Evolutionary conservation across 257 asterid genomes (phyloP), one percentile per base, ranked within the genome.

Genomic region (Penstemon davidsonii): DNA sequence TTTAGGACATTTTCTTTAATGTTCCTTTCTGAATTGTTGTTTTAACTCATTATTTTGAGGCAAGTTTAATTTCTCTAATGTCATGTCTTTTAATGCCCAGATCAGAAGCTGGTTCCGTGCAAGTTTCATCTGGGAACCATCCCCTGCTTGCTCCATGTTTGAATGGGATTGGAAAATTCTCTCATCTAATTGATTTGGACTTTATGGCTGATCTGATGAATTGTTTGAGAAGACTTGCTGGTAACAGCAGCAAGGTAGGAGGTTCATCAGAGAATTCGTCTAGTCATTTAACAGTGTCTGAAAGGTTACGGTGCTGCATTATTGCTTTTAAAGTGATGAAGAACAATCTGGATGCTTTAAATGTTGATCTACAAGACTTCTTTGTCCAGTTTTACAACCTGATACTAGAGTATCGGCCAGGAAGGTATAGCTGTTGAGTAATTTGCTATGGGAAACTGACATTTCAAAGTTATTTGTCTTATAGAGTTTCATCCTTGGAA

Each of bases 181-280:
- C 97, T 55, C 99, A 94, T 71, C 85, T 91, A 12, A 84, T 94
- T 46, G 99, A 94, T 86, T 70, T 94, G 78, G 96, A 87, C 72
- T 94, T 87, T 76, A 94, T 94, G 97, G 85, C 95, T 60, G 99
- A 94, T 78, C 91, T 94, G 41, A 85, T 88, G 96, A 78, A 83
- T 13, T 81, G 78, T 75, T 80, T 93, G 74, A 76, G 96, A 69
- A 87, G 80, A 86, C 97, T 94, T 72, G 92, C 96, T 57, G 89
- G 92, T 61, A 83, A 67, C 42, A 86, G 84, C 50, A 68, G 71
- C 68, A 79, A 73, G 72, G 58, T 40, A 0, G 86, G 60, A 64
- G 86, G 79, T 70, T 71, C 83, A 50, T 73, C 84, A 11, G 86
- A 66, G 77, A 81, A 68, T 62, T 69, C 55, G 68, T 68, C 80